These are phyloP conservation scores for Neonectria punicea DNA, from an alignment of 2,329 filamentous ascomycete genomes.

Conservation along the genomic window DNA sequence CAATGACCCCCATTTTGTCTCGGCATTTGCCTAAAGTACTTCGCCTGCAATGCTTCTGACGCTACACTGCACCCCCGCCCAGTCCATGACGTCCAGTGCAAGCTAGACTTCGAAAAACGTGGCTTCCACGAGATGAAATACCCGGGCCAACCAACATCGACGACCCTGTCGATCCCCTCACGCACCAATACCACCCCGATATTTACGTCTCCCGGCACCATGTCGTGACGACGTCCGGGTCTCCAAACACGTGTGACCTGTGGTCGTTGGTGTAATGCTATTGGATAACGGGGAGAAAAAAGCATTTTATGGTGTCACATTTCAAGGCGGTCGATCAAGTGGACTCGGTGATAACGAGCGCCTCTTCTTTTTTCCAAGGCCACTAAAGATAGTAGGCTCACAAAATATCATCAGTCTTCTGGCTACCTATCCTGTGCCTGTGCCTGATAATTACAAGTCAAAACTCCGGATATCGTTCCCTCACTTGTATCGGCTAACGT, in stretches of 20 bases:
- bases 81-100: conserved; percentile 10
- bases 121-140: conserved; percentile 13
- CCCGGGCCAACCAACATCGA: conserved; percentile 19
- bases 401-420: conserved; percentile 18
- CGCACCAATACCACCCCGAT: conserved; percentile 11
- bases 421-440: conserved; percentile 20
- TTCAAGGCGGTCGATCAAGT: background rate
- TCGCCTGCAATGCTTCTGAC: background rate
- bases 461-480: conserved; percentile 45
- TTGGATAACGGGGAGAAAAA: background rate
- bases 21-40: conserved; percentile 19
- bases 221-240: background rate
- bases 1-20: background rate
- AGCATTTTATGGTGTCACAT: background rate
- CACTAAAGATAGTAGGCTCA: conserved; percentile 3
- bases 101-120: conserved; percentile 11
- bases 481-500: conserved; percentile 28
- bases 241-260: background rate
- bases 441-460: conserved; percentile 38
- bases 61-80: conserved; percentile 9
- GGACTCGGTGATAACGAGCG: background rate
- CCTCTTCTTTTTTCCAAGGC: background rate
- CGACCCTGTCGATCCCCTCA: conserved; percentile 26
- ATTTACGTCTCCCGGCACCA: background rate
- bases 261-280: background rate